Base-by-base conservation (phyloP, 75 land plant species). In the Cryptomeria japonica region DNA sequence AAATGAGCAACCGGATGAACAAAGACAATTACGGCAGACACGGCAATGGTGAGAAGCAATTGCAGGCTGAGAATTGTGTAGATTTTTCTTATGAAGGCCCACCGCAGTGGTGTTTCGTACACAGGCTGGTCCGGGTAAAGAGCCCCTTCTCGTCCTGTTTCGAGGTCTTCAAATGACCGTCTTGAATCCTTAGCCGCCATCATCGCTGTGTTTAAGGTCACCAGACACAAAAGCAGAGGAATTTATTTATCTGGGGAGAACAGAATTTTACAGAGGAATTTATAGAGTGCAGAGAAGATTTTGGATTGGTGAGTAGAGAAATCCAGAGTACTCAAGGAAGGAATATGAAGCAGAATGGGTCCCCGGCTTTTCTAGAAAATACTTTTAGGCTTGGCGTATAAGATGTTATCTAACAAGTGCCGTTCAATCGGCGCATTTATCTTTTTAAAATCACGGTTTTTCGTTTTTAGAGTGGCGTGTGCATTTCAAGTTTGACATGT, bases 41-140 rank as follows among this genome's bases (percentile, higher is more conserved):
- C 94, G 22, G 92, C 92, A 19, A 92, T 88, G 9, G 99, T 97
- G 80, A 93, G 87, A 28, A 96, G 83, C 53, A 97, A 56, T 83
- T 97, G 99, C 34, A 93, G 55, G 83, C 93, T 76, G 1, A 97
- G n/a, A 80, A 97, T 96, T 15, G 97, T 87, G 87, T 97, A 97
- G 0, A 97, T 89, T 78, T 97, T 97, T 18, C 99, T 85, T 83
- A 97, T 97, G 87, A 96, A 97, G 11, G 92, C 92, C 99, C 99
- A 97, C 19, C 99, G 87, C 72, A 97, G 89, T 79, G 92, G 92
- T 36, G 86, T 88, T 88, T 97, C 98, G 75, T 87, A 77, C 87
- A 91, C 93, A 84, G 78, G 88, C 49, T 96, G 96, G 38, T 2
- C 85, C 32, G 80, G 53, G 85, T 86, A 39, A 93, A 96, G 61